These are phyloP conservation scores for Heteromeles arbutifolia DNA, from an alignment of 306 rosid genomes.

Conservation along the genomic window DNA sequence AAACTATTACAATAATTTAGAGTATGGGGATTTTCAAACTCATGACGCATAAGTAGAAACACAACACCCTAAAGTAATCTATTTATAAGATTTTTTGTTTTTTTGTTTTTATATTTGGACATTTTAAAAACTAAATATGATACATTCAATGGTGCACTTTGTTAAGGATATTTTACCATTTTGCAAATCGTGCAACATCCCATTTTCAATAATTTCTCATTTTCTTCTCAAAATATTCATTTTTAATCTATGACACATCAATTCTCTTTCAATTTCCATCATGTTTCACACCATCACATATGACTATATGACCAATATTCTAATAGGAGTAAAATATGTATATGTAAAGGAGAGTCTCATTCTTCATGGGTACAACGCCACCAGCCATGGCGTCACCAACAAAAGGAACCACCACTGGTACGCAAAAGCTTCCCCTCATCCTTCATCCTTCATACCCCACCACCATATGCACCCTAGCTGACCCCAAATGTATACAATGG, in stretches of 20 bases:
- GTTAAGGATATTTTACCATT: neutral
- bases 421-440: constrained; percentile 13
- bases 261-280: neutral
- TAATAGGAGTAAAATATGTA: neutral
- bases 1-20: too few species aligned
- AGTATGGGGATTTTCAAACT: too few species aligned
- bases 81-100: too few species aligned
- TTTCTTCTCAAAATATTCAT: neutral
- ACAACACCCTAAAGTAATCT: too few species aligned
- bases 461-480: constrained; percentile 24
- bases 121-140: too few species aligned
- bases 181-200: neutral
- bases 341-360: neutral
- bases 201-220: neutral
- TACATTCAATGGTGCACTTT: neutral
- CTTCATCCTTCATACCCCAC: constrained; percentile 10
- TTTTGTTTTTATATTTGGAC: neutral
- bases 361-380: constrained; percentile 13
- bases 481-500: neutral
- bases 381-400: constrained; percentile 31
- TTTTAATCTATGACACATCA: neutral
- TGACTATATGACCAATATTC: neutral
- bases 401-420: constrained; percentile 19
- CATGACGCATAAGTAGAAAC: too few species aligned
- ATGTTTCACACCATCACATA: neutral